Conservation (phyloP, 345 rosid species). For the Kernera saxatilis region DNA sequence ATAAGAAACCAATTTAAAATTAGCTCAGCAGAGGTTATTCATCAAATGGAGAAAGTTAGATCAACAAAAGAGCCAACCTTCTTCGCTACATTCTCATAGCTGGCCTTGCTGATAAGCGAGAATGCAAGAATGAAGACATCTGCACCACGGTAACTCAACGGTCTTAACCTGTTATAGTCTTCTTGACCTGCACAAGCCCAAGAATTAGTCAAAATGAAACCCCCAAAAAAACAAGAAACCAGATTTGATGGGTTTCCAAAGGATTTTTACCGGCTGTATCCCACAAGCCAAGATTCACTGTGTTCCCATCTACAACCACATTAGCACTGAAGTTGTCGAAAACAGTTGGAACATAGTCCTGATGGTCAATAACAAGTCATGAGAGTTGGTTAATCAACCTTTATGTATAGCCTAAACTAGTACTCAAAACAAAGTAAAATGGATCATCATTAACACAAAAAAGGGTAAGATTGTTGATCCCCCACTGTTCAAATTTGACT, state of each 20-base stretch:
- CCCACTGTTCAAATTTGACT: neutral
- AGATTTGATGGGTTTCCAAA: neutral
- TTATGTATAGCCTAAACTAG: neutral
- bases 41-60: neutral
- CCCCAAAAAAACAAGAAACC: neutral
- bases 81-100: conserved; percentile 91
- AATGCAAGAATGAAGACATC: conserved; percentile 95
- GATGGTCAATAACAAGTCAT: conserved; percentile 29
- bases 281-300: conserved; percentile 90
- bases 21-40: neutral
- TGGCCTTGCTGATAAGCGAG: conserved; percentile 98
- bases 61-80: conserved; percentile 44
- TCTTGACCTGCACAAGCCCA: conserved; percentile 65
- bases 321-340: conserved; percentile 99
- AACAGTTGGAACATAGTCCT: conserved; percentile 97
- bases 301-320: conserved; percentile 92
- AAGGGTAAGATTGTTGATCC: neutral
- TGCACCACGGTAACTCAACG: conserved; percentile 89
- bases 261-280: conserved; percentile 79
- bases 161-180: conserved; percentile 87
- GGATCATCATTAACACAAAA: neutral
- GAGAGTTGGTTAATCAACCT: neutral
- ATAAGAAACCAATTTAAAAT: neutral
- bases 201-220: neutral
- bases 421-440: neutral